Base-by-base conservation (phyloP, 2,329 filamentous ascomycete species). In the Sporothrix sp. region DNA sequence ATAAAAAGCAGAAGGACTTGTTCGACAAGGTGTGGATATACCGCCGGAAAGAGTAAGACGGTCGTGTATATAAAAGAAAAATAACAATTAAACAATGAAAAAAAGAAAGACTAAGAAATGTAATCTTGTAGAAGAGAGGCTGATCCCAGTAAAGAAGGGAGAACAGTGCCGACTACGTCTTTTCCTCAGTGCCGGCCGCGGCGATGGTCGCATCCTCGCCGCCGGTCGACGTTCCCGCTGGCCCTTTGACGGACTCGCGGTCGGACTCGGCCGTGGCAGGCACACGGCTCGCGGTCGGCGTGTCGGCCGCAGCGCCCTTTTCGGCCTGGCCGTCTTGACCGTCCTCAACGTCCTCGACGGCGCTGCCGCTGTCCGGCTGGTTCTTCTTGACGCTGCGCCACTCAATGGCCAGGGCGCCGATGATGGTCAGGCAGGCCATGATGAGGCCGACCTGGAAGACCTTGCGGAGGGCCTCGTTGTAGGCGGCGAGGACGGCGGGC, bases 381-480 rank as follows among this genome's bases (percentile, higher is more conserved):
- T 58, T 51, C 55, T 65, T 59, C 62, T 69, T 70, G 25, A 71
- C 65, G 46, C 64, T 71, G 52, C 60, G 75, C 81, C 81, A 86
- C 66, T 85, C 76, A 57, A 85, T 73, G 7, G 68, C 65, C 1
- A 71, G 58, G 0, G 73, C 70, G 0, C 78, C 81, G 7, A 82
- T 33, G 13, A 84, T 68, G 4, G 71, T 73, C 8, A 82, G 51
- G 7, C 68, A 68, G 0, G 72, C 69, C 59, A 81, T 66, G 2
- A 75, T 73, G 7, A 82, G 66, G 2, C 71, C 74, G 8, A 85
- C 76, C 54, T 78, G 75, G 60, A 84, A 87, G 1, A 74, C 74
- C 52, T 73, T 65, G 2, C 72, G 71, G 33, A 87, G 63, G 0
- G 81, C 71, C 21, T 68, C 62, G 60, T 85, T 86, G 66, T 87